phyloP scores from a whole-genome alignment of 2,329 filamentous ascomycete genomes.

The Apiospora kogelbergensis region DNA sequence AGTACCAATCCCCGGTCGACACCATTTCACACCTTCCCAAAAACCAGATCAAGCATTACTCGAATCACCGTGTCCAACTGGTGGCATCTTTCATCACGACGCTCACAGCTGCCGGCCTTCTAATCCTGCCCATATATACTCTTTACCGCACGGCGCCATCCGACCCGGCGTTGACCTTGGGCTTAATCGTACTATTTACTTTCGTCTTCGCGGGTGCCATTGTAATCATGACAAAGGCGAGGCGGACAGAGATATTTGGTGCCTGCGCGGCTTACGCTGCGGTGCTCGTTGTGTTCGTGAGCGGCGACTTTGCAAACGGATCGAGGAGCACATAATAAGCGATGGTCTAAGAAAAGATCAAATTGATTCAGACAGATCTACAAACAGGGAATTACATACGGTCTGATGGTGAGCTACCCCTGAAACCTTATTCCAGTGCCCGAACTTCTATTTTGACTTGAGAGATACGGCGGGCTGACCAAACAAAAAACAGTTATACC shows the following conservation, averaged over 20 bases:
- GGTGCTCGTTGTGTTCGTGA: slow-evolving; percentile 13
- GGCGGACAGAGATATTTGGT: slow-evolving; percentile 15
- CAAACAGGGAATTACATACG: too few species aligned
- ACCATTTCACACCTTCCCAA: neutral
- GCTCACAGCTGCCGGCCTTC: slow-evolving; percentile 2
- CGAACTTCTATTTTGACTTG: too few species aligned
- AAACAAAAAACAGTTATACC: too few species aligned
- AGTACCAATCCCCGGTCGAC: too few species aligned
- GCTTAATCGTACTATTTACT: slow-evolving; percentile 14
- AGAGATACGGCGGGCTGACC: too few species aligned
- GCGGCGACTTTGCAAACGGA: slow-evolving; percentile 11
- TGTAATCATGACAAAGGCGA: slow-evolving; percentile 13
- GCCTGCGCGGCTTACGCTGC: slow-evolving; percentile 16
- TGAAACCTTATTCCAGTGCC: neutral
- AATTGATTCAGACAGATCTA: too few species aligned
- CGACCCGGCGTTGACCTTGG: slow-evolving; percentile 11
- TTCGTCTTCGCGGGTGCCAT: slow-evolving; percentile 10
- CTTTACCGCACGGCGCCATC: slow-evolving; percentile 9
- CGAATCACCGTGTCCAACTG: neutral
- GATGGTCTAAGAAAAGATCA: too few species aligned
- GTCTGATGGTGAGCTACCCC: neutral
- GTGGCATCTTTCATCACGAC: neutral
- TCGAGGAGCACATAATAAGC: neutral
- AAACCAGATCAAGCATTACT: neutral
- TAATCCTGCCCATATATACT: slow-evolving; percentile 10